A percentile compares a stretch with the other conserved stretches of the same genome.
Evolutionary conservation across 2,329 filamentous ascomycete genomes (phyloP).

Genomic region (Onygenales sp.): DNA sequence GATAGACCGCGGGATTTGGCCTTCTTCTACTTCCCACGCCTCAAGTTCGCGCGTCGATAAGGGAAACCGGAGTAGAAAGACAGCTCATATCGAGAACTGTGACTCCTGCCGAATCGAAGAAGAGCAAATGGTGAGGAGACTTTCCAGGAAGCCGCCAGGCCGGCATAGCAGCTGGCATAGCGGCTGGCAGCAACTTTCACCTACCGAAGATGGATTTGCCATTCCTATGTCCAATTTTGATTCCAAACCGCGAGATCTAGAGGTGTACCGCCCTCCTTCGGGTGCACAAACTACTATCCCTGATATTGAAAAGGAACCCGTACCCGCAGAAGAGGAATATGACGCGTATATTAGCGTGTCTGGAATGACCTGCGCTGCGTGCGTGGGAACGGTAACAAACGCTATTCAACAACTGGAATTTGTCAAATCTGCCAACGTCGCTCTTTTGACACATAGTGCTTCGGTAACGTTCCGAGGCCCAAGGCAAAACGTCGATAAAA

Average conservation of each 20-base stretch:
- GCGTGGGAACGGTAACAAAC: conserved; percentile 53
- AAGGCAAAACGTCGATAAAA: conserved; percentile 35
- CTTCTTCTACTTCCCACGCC: conserved; percentile 10
- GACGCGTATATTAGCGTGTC: conserved; percentile 42
- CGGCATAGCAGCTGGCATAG: too few relatives aligned
- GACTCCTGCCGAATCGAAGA: conserved; percentile 38
- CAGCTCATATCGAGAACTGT: conserved; percentile 41
- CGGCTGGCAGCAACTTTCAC: too few relatives aligned
- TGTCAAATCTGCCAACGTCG: conserved; percentile 51
- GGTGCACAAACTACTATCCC: not conserved
- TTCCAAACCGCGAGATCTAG: not conserved
- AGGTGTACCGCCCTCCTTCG: not conserved
- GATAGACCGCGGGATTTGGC: conserved; percentile 19
- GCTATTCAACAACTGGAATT: conserved; percentile 50
- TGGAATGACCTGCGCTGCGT: conserved; percentile 67
- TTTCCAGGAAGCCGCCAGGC: too few relatives aligned
- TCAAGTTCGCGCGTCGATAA: conserved; percentile 10
- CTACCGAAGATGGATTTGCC: too few relatives aligned
- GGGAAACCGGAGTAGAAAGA: conserved; percentile 14
- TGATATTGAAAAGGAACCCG: conserved; percentile 6
- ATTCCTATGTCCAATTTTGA: too few relatives aligned
- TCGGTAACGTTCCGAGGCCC: conserved; percentile 47
- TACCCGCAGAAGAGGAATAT: conserved; percentile 12
- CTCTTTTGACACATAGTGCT: conserved; percentile 59
- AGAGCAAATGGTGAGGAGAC: conserved; percentile 9